These are phyloP conservation scores for Leucocoprinus gongylophorus DNA, from an alignment of 1,284 basidiomycete species.

Conservation along the genomic window DNA sequence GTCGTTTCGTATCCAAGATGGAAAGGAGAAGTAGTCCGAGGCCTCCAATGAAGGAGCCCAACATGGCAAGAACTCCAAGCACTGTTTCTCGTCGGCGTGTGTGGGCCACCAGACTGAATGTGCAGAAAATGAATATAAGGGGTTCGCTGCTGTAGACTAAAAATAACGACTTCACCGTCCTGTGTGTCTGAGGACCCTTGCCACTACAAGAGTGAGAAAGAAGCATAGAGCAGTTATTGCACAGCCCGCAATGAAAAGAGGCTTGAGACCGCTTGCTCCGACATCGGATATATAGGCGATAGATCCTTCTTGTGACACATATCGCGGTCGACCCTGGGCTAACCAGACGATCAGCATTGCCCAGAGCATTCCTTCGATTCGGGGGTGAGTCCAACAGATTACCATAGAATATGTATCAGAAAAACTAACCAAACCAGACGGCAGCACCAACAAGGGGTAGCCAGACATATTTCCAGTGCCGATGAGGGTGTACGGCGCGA, in stretches of 20 bases:
- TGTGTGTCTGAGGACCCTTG: constrained; percentile 55
- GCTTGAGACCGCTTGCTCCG: constrained; percentile 62
- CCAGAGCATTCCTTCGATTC: constrained; percentile 44
- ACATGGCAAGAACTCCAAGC: constrained; percentile 48
- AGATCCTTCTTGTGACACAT: constrained; percentile 39
- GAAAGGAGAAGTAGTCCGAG: constrained; percentile 52
- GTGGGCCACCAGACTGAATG: constrained; percentile 46
- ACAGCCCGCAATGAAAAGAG: constrained; percentile 60
- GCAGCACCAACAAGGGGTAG: constrained; percentile 52
- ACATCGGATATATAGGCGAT: constrained; percentile 72
- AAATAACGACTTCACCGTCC: constrained; percentile 37
- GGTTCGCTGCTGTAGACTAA: not conserved
- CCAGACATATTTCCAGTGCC: constrained; percentile 56
- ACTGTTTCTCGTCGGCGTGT: constrained; percentile 51
- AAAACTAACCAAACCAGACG: constrained; percentile 54
- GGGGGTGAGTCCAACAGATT: constrained; percentile 2
- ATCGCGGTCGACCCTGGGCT: constrained; percentile 32
- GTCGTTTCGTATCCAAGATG: constrained; percentile 57
- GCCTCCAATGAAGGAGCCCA: constrained; percentile 55
- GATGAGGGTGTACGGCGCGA: constrained; percentile 5
- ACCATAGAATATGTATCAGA: not conserved
- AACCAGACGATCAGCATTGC: constrained; percentile 65
- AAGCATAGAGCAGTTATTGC: constrained; percentile 55
- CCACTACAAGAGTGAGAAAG: constrained; percentile 49
- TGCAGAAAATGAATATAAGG: constrained; percentile 1